phyloP scores from a whole-genome alignment of 1,139 yeast species.

The Scheffersomyces insectosa region DNA sequence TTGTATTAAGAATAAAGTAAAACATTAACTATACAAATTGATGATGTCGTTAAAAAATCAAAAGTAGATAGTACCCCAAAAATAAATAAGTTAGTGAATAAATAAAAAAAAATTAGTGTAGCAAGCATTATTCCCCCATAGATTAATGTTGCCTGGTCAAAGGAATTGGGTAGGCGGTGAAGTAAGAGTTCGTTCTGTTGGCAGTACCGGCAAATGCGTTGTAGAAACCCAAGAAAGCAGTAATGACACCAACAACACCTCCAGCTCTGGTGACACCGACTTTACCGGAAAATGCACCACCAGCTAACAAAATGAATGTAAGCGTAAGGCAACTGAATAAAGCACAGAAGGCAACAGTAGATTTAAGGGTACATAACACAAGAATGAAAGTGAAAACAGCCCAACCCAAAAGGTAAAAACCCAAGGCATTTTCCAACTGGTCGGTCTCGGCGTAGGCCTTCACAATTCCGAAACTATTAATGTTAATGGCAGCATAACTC shows the following conservation, averaged over 20 bases:
- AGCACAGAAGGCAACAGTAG: slow-evolving; percentile 60
- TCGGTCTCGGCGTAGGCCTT: slow-evolving; percentile 50
- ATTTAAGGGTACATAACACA: slow-evolving; percentile 59
- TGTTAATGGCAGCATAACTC: slow-evolving; percentile 58
- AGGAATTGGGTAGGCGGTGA: slow-evolving; percentile 33
- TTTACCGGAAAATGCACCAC: slow-evolving; percentile 53
- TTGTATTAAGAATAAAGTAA: not conserved
- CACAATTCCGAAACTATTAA: slow-evolving; percentile 56
- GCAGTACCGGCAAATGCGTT: slow-evolving; percentile 47
- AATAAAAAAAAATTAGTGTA: not conserved
- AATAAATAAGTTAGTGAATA: not conserved
- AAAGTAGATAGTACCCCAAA: slow-evolving; percentile 1
- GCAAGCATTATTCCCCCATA: not conserved
- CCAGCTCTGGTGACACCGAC: slow-evolving; percentile 60
- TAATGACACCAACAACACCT: slow-evolving; percentile 64
- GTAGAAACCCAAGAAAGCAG: slow-evolving; percentile 64
- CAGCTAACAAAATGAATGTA: slow-evolving; percentile 57
- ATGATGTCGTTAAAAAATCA: not conserved
- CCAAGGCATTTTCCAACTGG: slow-evolving; percentile 52
- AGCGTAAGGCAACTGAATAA: slow-evolving; percentile 55
- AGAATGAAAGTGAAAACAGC: slow-evolving; percentile 60
- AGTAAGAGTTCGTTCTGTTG: slow-evolving; percentile 37
- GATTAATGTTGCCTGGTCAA: slow-evolving; percentile 23
- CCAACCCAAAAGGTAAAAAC: slow-evolving; percentile 68
- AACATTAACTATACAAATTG: not conserved